A percentile compares a stretch with the other conserved stretches of the same genome.
These are phyloP conservation scores for Vigna unguiculata DNA, from an alignment of 306 rosid species.

Conservation along the genomic window DNA sequence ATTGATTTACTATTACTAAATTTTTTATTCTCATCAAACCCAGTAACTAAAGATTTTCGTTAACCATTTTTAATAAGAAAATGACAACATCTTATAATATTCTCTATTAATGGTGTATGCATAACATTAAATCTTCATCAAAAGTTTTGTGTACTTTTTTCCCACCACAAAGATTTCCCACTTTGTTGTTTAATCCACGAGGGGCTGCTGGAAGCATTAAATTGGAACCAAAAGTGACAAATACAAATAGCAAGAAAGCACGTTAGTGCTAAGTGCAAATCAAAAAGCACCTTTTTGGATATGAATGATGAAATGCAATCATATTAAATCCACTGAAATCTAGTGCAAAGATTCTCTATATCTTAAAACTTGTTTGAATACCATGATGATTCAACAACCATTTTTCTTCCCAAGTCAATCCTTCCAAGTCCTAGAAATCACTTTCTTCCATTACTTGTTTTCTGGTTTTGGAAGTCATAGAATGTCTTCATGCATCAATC, in stretches of 20 bases:
- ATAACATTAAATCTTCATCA: neutral
- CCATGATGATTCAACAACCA: neutral
- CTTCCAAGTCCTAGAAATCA: constrained; percentile 34
- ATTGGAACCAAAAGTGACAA: constrained; percentile 22
- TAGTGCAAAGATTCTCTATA: constrained; percentile 42
- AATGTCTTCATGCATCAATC: constrained; percentile 21
- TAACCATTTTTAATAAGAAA: neutral
- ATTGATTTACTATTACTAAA: neutral
- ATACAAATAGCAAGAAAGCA: constrained; percentile 30
- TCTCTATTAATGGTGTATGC: neutral
- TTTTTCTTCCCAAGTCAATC: constrained; percentile 42
- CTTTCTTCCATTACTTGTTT: constrained; percentile 37
- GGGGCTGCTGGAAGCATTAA: constrained; percentile 18
- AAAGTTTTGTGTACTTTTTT: neutral
- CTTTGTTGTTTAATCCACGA: constrained; percentile 16
- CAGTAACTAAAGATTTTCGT: neutral
- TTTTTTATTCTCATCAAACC: neutral
- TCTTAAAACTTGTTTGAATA: constrained; percentile 21
- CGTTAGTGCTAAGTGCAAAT: constrained; percentile 21
- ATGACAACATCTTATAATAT: neutral
- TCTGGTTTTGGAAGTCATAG: constrained; percentile 22
- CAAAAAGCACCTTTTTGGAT: constrained; percentile 29
- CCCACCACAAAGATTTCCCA: constrained; percentile 17
- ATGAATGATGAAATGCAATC: constrained; percentile 27
- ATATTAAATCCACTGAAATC: constrained; percentile 40